Evolutionary conservation across 176 grass and related monocot species (phyloP).

Genomic region (Triticum timopheevii): DNA sequence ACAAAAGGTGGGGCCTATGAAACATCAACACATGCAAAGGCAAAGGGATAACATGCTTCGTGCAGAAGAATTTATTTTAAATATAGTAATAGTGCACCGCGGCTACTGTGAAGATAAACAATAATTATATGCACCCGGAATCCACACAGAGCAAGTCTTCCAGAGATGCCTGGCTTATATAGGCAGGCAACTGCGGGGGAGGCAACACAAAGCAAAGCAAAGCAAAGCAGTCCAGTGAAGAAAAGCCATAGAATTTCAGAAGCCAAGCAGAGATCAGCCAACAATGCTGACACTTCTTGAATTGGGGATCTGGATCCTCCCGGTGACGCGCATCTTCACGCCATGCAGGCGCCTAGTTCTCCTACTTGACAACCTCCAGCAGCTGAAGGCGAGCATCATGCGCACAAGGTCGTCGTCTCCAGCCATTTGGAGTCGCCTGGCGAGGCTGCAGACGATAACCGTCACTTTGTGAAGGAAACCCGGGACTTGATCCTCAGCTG

Average conservation of each 20-base stretch:
- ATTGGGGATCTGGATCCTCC: conserved; percentile 56
- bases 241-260: conserved; percentile 24
- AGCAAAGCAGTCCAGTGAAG: conserved; percentile 25
- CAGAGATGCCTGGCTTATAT: conserved; percentile 31
- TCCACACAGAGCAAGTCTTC: conserved; percentile 16
- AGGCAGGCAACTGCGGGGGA: conserved; percentile 39
- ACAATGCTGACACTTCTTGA: conserved; percentile 50
- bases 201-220: conserved; percentile 25
- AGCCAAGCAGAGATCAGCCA: conserved; percentile 1
- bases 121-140: conserved; percentile 34
- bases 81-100: not conserved
- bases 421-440: conserved; percentile 34
- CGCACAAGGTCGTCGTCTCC: conserved; percentile 33
- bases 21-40: not conserved
- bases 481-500: not conserved
- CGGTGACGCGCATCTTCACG: conserved; percentile 58
- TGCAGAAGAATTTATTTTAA: not conserved
- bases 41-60: not conserved
- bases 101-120: conserved; percentile 1
- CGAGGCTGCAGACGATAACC: conserved; percentile 49
- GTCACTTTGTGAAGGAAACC: conserved; percentile 35
- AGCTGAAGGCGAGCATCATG: conserved; percentile 45
- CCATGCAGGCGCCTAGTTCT: conserved; percentile 55
- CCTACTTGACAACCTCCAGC: conserved; percentile 50
- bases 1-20: conserved; percentile 4